Percentiles rank a stretch among this genome's conserved stretches.
Conservation (phyloP, 2,329 filamentous ascomycete genomes). For the Beauveria bassiana region DNA sequence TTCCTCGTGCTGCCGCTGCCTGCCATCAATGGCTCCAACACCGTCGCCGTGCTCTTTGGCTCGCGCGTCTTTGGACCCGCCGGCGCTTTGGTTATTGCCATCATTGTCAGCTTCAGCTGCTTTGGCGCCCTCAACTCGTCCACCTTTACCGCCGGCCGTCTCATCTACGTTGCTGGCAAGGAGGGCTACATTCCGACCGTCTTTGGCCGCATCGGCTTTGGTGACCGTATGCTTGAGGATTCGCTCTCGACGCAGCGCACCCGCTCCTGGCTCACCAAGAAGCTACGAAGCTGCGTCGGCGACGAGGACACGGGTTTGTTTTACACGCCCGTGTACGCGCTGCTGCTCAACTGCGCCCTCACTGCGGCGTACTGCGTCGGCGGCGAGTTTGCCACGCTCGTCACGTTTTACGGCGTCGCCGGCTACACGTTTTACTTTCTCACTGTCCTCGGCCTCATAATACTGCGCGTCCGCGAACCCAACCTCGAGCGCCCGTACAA, state of each 20-base stretch:
- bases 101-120: slow-evolving; percentile 85
- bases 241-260: slow-evolving; percentile 37
- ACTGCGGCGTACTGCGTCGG: slow-evolving; percentile 73
- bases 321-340: slow-evolving; percentile 89
- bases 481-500: slow-evolving; percentile 82
- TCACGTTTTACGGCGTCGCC: slow-evolving; percentile 96
- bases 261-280: slow-evolving; percentile 50
- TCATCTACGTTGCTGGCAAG: slow-evolving; percentile 90
- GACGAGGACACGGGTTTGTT: slow-evolving; percentile 77
- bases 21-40: slow-evolving; percentile 80
- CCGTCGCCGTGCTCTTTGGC: slow-evolving; percentile 92
- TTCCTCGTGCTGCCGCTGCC: slow-evolving; percentile 82
- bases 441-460: slow-evolving; percentile 85
- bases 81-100: slow-evolving; percentile 75
- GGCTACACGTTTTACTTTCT: slow-evolving; percentile 97
- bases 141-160: slow-evolving; percentile 83
- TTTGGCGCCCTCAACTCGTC: slow-evolving; percentile 93
- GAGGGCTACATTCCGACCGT: slow-evolving; percentile 84
- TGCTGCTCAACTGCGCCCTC: slow-evolving; percentile 69
- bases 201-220: slow-evolving; percentile 75
- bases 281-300: slow-evolving; percentile 56
- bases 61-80: slow-evolving; percentile 78
- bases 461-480: slow-evolving; percentile 81
- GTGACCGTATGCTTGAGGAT: slow-evolving; percentile 31
- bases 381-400: slow-evolving; percentile 82